Base-by-base conservation (phyloP, 2,329 filamentous ascomycete species). In the Botrytis tulipae region DNA sequence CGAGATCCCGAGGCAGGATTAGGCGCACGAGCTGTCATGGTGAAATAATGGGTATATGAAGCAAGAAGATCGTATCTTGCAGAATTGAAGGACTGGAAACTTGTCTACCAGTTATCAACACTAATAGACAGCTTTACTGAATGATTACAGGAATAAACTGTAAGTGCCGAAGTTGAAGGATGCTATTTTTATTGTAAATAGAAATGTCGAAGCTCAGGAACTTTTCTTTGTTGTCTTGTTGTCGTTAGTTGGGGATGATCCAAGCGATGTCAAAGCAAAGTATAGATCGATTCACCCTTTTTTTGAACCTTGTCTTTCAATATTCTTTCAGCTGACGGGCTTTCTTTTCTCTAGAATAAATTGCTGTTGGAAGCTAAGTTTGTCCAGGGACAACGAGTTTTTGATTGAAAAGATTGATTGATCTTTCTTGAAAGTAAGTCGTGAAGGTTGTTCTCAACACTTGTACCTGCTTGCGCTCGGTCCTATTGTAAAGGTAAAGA, bases 1-100 rank as follows among this genome's bases (percentile, higher is more conserved):
- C 96, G 89, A 79, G 90, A 91, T 79, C 88, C 88, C 80, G 87
- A 84, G 74, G 87, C 75, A 37, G 79, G 78, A 76, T 82, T 82
- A 44, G 84, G 83, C 86, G 89, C 80, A 86, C 88, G 77, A 80
- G 86, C 84, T 74, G 87, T 80, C 77, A 80, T 81, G 59, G 68
- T 78, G 44, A 5, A 54, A 37, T 54, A 14, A 37, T 62, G 32
- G 46, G 16, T 68, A 62, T 48, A 40, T 72, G 32, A 48, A 57
- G 54, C 16, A 60, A 42, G n/a, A 48, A 40, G 46, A 46, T 67
- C 14, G 68, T 60, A 59, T 66, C 29, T n/a, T 72, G 29, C 51
- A 48, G 48, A 46, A 61, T 59, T 35, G 54, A 61, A 61, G 51
- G 37, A 54, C 69, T 22, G 57, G n/a, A 71, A 29, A 57, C 48